phyloP scores from a whole-genome alignment of 768 basidiomycete genomes.

The Coprinellus aureogranulatus region DNA sequence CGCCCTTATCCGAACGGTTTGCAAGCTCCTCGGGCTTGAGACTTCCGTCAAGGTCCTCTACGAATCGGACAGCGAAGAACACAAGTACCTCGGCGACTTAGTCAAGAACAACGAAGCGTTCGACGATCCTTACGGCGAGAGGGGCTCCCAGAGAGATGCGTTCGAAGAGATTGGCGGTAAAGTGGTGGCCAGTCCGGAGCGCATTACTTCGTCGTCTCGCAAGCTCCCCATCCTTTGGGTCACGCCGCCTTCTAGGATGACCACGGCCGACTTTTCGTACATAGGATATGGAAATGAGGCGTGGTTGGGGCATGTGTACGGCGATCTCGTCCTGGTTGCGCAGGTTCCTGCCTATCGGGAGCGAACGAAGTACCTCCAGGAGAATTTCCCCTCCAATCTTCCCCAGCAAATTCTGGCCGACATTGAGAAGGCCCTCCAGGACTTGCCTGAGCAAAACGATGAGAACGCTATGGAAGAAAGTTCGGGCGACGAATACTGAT shows the following conservation, averaged over 20 bases:
- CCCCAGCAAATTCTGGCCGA: too few relatives aligned
- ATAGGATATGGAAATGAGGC: not conserved
- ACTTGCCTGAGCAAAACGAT: too few relatives aligned
- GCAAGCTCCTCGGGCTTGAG: conserved; percentile 16
- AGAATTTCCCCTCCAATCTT: too few relatives aligned
- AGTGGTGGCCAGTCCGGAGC: not conserved
- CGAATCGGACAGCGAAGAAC: not conserved
- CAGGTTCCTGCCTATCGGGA: not conserved
- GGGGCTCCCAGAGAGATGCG: not conserved
- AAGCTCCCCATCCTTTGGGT: not conserved
- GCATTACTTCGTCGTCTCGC: not conserved
- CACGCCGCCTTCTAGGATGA: not conserved
- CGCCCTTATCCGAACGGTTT: conserved; percentile 18
- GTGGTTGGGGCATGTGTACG: not conserved
- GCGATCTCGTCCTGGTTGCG: not conserved
- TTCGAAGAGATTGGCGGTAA: not conserved
- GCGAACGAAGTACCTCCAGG: too few relatives aligned
- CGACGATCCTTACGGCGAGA: too few relatives aligned
- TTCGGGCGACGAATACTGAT: too few relatives aligned
- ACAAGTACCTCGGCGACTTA: not conserved
- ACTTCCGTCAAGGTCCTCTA: conserved; percentile 21
- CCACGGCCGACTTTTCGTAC: not conserved
- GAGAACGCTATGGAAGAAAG: too few relatives aligned
- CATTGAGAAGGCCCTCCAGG: too few relatives aligned
- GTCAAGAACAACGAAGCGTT: not conserved